phyloP scores from a whole-genome alignment of 2,329 filamentous ascomycete species.

The Aspergillus niger region DNA sequence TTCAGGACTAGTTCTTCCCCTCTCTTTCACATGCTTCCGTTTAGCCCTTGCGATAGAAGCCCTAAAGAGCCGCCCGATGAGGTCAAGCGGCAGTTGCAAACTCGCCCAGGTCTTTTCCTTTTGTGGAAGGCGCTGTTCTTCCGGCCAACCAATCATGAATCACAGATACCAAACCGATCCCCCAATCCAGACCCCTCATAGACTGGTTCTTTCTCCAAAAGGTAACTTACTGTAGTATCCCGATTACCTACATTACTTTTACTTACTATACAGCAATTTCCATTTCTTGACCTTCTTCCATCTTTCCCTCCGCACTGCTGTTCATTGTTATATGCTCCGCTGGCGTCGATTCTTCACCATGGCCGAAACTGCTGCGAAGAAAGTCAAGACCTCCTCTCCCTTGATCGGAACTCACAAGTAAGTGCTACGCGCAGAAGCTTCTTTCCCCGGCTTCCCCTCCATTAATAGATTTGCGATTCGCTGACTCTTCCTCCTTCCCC shows the following conservation, averaged over 20 bases:
- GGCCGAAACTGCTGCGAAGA: constrained; percentile 74
- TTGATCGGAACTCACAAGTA: constrained; percentile 89
- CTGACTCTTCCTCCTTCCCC: constrained; percentile 1
- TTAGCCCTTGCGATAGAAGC: constrained; percentile 17
- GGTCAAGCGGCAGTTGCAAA: constrained; percentile 4
- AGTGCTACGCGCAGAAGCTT: constrained; percentile 2
- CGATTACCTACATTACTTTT: background rate
- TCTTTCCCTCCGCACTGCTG: background rate
- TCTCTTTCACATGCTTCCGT: constrained; percentile 11
- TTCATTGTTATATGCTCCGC: constrained; percentile 27
- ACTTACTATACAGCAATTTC: background rate
- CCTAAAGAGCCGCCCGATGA: constrained; percentile 9
- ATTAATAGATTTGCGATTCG: constrained; percentile 9
- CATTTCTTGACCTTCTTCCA: background rate
- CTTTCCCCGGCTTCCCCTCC: background rate
- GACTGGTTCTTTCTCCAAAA: background rate
- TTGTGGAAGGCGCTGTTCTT: background rate
- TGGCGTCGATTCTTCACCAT: constrained; percentile 57
- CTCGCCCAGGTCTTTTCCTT: background rate
- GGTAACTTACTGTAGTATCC: background rate
- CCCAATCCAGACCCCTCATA: background rate
- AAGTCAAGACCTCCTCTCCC: constrained; percentile 73
- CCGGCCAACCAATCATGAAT: background rate
- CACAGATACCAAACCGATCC: background rate
- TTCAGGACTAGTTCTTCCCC: background rate